Evolutionary conservation across 1,284 basidiomycete species (phyloP).

Genomic region (Cutaneotrichosporon sp.): DNA sequence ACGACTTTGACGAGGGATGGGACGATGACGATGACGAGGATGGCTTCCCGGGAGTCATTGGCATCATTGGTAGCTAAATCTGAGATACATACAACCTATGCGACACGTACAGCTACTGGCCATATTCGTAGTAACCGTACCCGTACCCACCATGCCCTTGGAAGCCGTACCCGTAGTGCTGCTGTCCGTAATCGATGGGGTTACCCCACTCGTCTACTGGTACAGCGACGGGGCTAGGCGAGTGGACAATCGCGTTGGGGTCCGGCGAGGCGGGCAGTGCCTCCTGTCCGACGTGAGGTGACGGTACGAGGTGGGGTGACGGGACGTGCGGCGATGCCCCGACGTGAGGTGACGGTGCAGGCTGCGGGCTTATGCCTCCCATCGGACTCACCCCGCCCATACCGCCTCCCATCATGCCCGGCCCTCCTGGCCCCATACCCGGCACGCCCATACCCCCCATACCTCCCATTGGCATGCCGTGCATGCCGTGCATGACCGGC

Average conservation of each 20-base stretch:
- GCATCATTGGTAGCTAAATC: background rate
- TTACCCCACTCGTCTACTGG: conserved; percentile 12
- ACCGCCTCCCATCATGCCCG: conserved; percentile 8
- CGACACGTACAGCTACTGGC: background rate
- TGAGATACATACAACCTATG: conserved; percentile 1
- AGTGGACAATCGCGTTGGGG: background rate
- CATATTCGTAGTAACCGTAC: background rate
- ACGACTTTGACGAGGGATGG: conserved; percentile 1
- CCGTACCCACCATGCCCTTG: background rate
- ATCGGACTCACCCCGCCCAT: conserved; percentile 47
- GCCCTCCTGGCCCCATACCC: too few species aligned
- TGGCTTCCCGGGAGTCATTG: background rate
- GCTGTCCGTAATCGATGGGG: conserved; percentile 12
- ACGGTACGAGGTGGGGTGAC: background rate
- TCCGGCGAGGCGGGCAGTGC: conserved; percentile 1
- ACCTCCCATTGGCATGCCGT: too few species aligned
- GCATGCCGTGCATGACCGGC: too few species aligned
- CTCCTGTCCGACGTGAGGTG: background rate
- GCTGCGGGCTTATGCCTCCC: conserved; percentile 1
- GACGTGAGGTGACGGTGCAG: background rate
- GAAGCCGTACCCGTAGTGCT: conserved; percentile 3
- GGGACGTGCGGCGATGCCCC: background rate
- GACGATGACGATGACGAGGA: background rate
- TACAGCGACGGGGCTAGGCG: background rate
- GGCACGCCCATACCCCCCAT: too few species aligned